Base-by-base conservation (phyloP, 495 filamentous ascomycete genomes). In the Aspergillus avenaceus region DNA sequence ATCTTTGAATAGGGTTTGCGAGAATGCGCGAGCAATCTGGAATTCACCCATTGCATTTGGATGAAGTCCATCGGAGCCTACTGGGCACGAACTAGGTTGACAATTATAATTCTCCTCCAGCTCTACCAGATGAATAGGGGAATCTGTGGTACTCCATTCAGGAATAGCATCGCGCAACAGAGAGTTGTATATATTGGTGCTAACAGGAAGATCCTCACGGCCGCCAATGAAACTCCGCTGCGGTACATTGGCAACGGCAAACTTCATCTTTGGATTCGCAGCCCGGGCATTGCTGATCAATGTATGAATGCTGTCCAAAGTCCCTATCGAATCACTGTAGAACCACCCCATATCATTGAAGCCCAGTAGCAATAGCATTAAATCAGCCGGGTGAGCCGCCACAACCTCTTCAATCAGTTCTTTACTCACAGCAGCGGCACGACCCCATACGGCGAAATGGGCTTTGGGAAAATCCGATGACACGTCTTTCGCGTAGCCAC, bases 1-100 rank as follows among this genome's bases (percentile, higher is more conserved):
- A 19, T 47, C 45, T 8, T 37, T 37, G 3, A 32, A 9, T 1
- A 47, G 45, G 7, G 29, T 22, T 19, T 7, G 27, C 11, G 16
- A 13, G 13, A 47, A 47, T 8, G 45, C 45, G 5, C 21, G 45
- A 19, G 45, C 45, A 21, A 47, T 47, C n/a, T 47, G 45, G 7
- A 16, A 37, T 1, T 47, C 45, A 0, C 45, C 45, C 13, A 22
- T 2, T 6, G 18, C 45, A 23, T 19, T 37, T 5, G 45, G 45
- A 9, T 47, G 45, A 3, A 47, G 29, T 6, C 45, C 45, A 13
- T 47, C 45, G 24, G 21, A 47, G 9, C 45, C 45, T 0, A 19
- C 45, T 5, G 45, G 45, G 24, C 45, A 47, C 23, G 26, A 8
- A 22, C 16, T 37, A 4, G 29, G 45, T 23, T 24, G 16, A 23